These are phyloP conservation scores for Aphelidium insulamus DNA, from an alignment of 371 early-diverging fungal genomes.

Conservation along the genomic window DNA sequence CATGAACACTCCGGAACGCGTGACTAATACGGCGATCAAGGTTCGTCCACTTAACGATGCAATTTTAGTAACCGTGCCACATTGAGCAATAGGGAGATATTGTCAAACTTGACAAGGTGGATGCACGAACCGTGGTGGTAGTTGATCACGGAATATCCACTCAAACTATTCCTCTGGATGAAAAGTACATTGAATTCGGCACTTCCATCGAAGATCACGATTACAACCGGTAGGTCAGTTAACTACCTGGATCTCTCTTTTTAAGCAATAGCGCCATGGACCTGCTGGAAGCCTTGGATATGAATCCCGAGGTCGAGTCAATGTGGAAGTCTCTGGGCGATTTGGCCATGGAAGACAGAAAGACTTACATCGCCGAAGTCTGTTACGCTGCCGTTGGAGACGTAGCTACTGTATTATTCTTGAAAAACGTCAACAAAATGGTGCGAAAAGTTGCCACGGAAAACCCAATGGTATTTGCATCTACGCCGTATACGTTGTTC, in stretches of 20 bases:
- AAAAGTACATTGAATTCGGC: conserved; percentile 29
- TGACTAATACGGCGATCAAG: conserved; percentile 28
- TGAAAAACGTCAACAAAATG: conserved; percentile 11
- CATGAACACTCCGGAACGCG: conserved; percentile 23
- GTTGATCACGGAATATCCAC: conserved; percentile 31
- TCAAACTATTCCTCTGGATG: conserved; percentile 27
- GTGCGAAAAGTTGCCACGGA: conserved; percentile 3
- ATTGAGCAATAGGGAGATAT: conserved; percentile 23
- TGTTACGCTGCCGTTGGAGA: conserved; percentile 26
- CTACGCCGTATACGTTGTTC: not conserved
- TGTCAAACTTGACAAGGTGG: conserved; percentile 22
- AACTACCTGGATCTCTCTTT: conserved; percentile 1
- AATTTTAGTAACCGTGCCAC: no score
- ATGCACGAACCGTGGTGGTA: conserved; percentile 24
- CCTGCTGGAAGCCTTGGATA: conserved; percentile 21
- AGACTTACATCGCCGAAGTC: conserved; percentile 15
- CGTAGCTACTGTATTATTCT: conserved; percentile 15
- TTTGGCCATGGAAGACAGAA: conserved; percentile 15
- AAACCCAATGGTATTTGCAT: not conserved
- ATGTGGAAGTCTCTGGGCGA: conserved; percentile 24
- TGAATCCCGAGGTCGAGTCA: conserved; percentile 25
- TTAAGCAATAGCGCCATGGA: conserved; percentile 14
- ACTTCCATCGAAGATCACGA: conserved; percentile 23
- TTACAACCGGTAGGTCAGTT: conserved; percentile 14
- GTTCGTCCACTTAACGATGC: no score